phyloP scores from a whole-genome alignment of 768 basidiomycete genomes.

The Kwoniella dendrophila region DNA sequence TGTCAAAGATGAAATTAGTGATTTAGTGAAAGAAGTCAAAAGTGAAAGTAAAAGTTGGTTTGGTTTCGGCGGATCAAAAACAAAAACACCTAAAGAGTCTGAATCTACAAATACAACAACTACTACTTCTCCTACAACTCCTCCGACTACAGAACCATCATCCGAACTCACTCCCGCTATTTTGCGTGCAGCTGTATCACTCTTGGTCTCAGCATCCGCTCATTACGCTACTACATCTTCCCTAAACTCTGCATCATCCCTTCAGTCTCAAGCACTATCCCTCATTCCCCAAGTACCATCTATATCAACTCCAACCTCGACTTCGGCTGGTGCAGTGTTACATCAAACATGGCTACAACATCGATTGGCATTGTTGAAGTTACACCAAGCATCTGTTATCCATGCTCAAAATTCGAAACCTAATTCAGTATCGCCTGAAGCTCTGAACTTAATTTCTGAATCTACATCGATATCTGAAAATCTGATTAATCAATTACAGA shows the following conservation, averaged over 20 bases:
- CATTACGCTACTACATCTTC: conserved; percentile 32
- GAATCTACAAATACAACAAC: background rate
- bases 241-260: conserved; percentile 28
- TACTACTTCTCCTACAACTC: background rate
- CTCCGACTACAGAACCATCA: background rate
- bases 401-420: conserved; percentile 33
- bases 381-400: conserved; percentile 45
- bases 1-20: background rate
- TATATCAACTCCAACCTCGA: conserved; percentile 17
- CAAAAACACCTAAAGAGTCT: background rate
- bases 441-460: conserved; percentile 21
- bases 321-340: conserved; percentile 28
- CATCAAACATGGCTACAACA: conserved; percentile 47
- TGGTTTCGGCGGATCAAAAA: conserved; percentile 19
- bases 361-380: conserved; percentile 35
- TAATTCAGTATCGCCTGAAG: background rate
- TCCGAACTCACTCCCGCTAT: conserved; percentile 30
- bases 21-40: conserved; percentile 13
- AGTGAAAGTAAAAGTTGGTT: conserved; percentile 28
- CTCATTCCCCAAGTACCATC: conserved; percentile 23
- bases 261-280: conserved; percentile 38
- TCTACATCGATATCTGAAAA: conserved; percentile 19
- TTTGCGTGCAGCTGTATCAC: conserved; percentile 42
- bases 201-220: conserved; percentile 46
- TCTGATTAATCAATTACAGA: conserved; percentile 16